These are phyloP conservation scores for Trypanosomatidae sp. DNA, from an alignment of 208 protist genomes.

Conservation along the genomic window DNA sequence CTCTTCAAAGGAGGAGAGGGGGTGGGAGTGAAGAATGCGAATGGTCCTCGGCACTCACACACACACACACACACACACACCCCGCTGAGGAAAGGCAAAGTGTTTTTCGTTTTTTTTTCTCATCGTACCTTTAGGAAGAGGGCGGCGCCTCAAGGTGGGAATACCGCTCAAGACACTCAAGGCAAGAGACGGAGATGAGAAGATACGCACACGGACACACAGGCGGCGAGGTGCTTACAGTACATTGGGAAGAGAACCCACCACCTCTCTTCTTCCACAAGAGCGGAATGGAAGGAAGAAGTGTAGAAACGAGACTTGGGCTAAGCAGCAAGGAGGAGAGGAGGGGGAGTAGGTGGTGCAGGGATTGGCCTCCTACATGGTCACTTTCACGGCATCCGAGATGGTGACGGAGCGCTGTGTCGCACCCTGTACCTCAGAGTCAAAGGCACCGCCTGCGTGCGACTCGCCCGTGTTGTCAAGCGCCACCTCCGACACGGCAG, in stretches of 20 bases:
- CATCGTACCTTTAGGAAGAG: neutral
- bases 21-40: no score
- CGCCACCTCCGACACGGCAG: neutral
- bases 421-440: neutral
- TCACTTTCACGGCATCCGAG: neutral
- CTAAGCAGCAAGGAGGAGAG: neutral
- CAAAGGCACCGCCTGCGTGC: neutral
- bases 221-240: neutral
- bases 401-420: neutral
- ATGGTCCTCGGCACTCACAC: neutral
- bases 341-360: no score
- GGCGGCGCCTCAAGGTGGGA: neutral
- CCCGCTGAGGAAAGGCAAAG: neutral
- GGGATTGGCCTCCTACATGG: neutral
- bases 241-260: neutral
- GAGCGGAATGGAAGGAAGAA: neutral
- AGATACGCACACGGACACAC: neutral
- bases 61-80: neutral
- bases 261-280: neutral
- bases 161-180: neutral
- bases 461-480: constrained; percentile 10
- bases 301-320: neutral
- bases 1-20: neutral
- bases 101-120: neutral
- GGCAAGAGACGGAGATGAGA: neutral